phyloP scores from a whole-genome alignment of 2,329 filamentous ascomycete genomes.

The Neofusicoccum sp. region DNA sequence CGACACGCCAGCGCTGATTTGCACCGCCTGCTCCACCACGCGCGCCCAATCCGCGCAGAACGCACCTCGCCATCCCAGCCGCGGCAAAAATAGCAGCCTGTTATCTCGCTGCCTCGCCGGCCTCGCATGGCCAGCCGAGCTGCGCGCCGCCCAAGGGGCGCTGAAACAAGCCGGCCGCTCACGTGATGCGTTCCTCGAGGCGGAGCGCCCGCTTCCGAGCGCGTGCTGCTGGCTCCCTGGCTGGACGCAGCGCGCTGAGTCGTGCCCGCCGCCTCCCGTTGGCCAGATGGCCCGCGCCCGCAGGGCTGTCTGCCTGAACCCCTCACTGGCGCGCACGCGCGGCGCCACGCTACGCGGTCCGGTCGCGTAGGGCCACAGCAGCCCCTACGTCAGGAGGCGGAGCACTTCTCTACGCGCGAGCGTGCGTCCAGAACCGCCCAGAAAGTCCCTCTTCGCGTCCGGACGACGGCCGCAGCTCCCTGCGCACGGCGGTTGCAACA shows the following conservation, averaged over 20 bases:
- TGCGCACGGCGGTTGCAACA: too few relatives aligned
- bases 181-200: background rate
- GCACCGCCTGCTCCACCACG: background rate
- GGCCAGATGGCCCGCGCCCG: background rate
- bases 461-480: too few relatives aligned
- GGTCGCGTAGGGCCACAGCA: too few relatives aligned
- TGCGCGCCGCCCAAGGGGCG: background rate
- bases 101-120: conserved; percentile 7
- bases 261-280: background rate
- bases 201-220: background rate
- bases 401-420: too few relatives aligned
- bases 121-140: background rate
- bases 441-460: too few relatives aligned
- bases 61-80: background rate
- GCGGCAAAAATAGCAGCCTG: conserved; percentile 10
- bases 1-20: conserved; percentile 2
- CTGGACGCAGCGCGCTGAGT: background rate
- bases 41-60: background rate
- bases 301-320: background rate
- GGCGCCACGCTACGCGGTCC: too few relatives aligned
- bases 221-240: too few relatives aligned
- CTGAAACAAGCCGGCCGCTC: conserved; percentile 2
- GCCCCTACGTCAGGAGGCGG: too few relatives aligned
- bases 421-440: too few relatives aligned
- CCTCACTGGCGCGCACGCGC: conserved; percentile 2